Base-by-base conservation (phyloP, 164 flowering plant species). In the Sedum album region DNA sequence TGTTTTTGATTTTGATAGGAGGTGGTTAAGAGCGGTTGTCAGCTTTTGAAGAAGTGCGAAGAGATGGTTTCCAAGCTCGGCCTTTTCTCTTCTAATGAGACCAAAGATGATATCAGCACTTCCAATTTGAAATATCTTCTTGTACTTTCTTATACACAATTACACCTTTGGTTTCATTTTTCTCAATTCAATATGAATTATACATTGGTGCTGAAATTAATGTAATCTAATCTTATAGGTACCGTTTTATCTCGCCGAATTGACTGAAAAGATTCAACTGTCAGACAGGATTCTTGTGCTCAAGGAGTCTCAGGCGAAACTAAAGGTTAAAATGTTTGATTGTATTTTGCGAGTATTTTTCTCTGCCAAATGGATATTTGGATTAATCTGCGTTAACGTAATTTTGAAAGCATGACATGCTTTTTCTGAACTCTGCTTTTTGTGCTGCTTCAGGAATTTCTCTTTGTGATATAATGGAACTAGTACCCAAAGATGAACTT, bases 401-500 rank as follows among this genome's bases (percentile, higher is more conserved):
- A 18, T 68, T 65, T 38, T 60, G 5, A 26, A n/a, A 39, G 21
- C 28, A 21, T 25, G 38, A 39, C 1, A 36, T 25, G 20, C 53
- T 26, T 41, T 14, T 23, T 4, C 11, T 69, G 15, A 57, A 41
- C 46, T 35, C 17, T 69, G 63, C 10, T 36, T 21, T 72, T 39
- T 33, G 30, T 68, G 42, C 14, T 70, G 8, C 72, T 74, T 11
- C 72, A 95, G 99, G 97, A 90, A 71, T 92, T 92, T 75, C 71
- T 92, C 44, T 81, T 73, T 92, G 99, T 79, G 99, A 95, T 77
- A 78, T 83, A n/a, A 81, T 95, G 93, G 99, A 92, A 72, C 95
- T 95, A 79, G 80, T 95, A 67, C 98, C 95, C 14, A 79, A 86
- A 73, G 96, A 92, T 18, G 99, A 90, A 77, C 74, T 86, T 64